Conservation (phyloP, 2,329 filamentous ascomycete species). For the Penicillium sp. region DNA sequence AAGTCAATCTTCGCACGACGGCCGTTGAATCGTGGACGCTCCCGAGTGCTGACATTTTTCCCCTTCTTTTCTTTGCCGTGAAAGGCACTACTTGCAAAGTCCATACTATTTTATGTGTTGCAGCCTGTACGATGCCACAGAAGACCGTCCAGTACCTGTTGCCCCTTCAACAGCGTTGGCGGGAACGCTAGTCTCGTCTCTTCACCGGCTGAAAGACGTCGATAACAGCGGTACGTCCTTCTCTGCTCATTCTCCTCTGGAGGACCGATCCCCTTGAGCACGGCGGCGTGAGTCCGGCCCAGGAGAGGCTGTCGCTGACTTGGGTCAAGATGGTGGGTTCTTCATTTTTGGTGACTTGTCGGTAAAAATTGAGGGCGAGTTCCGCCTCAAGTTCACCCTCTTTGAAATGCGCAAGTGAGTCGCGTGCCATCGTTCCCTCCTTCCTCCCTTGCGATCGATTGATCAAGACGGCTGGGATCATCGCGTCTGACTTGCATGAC, state of each 20-base stretch:
- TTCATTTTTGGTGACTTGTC: slow-evolving; percentile 90
- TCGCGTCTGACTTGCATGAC: slow-evolving; percentile 11
- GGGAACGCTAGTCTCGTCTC: slow-evolving; percentile 71
- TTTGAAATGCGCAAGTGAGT: slow-evolving; percentile 63
- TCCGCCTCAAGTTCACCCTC: slow-evolving; percentile 68
- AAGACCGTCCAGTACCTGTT: slow-evolving; percentile 40
- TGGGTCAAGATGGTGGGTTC: slow-evolving; percentile 62
- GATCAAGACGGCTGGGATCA: too few relatives aligned
- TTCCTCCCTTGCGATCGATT: slow-evolving; percentile 1
- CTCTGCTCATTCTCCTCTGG: background rate
- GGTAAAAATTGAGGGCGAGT: slow-evolving; percentile 66
- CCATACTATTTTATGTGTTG: slow-evolving; percentile 60
- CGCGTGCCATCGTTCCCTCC: background rate
- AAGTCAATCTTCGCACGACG: slow-evolving; percentile 29
- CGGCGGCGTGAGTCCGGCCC: background rate
- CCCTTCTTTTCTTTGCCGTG: too few relatives aligned
- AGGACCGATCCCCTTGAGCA: background rate
- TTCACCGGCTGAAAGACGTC: slow-evolving; percentile 74
- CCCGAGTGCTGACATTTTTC: slow-evolving; percentile 14
- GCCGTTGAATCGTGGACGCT: background rate
- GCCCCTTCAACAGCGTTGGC: slow-evolving; percentile 52
- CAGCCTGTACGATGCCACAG: slow-evolving; percentile 48
- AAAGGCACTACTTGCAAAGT: slow-evolving; percentile 56
- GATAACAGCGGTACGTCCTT: slow-evolving; percentile 53
- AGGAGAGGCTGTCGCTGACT: background rate